A percentile compares a stretch with the other conserved stretches of the same genome.
These are phyloP conservation scores for Forsythia viridissima DNA, from an alignment of 257 asterid genomes.

Conservation along the genomic window DNA sequence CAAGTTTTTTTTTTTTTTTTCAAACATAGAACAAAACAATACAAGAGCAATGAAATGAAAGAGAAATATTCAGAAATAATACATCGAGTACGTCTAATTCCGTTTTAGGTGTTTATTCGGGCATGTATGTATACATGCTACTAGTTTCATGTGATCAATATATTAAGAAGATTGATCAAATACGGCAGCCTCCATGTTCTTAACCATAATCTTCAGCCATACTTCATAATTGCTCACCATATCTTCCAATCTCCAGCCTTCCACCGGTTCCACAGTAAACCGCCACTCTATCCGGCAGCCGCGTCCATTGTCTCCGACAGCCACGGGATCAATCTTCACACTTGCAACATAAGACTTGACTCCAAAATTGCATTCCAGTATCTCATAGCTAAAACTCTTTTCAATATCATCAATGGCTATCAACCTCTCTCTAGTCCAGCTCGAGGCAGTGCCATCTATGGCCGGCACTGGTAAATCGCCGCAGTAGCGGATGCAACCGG, in stretches of 20 bases:
- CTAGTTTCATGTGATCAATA: too few relatives aligned
- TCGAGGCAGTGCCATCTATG: slow-evolving; percentile 1
- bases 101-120: neutral
- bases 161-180: too few relatives aligned
- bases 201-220: slow-evolving; percentile 49
- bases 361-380: slow-evolving; percentile 61
- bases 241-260: slow-evolving; percentile 52
- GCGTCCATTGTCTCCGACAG: slow-evolving; percentile 17
- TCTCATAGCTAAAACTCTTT: slow-evolving; percentile 56
- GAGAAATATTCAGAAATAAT: neutral
- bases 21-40: neutral
- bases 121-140: too few relatives aligned
- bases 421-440: slow-evolving; percentile 62
- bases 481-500: slow-evolving; percentile 68
- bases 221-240: slow-evolving; percentile 49
- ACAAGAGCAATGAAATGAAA: neutral
- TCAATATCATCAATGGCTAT: slow-evolving; percentile 33
- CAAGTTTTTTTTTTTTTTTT: neutral
- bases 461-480: slow-evolving; percentile 47
- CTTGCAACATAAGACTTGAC: slow-evolving; percentile 58
- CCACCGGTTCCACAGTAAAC: slow-evolving; percentile 65
- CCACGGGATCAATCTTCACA: slow-evolving; percentile 35
- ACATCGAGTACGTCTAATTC: neutral
- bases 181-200: slow-evolving; percentile 56
- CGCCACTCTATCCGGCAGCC: slow-evolving; percentile 55